Conservation (phyloP, 306 rosid genomes). For the Acacia crassicarpa region DNA sequence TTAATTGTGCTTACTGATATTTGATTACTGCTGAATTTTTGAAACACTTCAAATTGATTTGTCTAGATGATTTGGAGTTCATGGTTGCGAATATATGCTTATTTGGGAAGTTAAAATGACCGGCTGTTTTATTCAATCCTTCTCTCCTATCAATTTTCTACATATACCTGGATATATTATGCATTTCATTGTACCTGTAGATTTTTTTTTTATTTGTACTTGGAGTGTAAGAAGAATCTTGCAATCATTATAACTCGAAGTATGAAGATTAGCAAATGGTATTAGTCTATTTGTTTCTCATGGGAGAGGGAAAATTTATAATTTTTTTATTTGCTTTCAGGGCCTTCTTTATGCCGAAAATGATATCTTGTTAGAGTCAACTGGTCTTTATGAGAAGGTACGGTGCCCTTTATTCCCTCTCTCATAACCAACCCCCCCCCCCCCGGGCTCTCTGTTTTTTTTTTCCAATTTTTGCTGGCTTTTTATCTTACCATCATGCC, state of each 20-base stretch:
- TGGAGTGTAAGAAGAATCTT: background rate
- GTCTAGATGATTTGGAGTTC: background rate
- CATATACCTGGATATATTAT: background rate
- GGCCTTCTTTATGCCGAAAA: no score
- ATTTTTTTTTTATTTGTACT: background rate
- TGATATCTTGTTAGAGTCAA: no score
- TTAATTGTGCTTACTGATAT: conserved; percentile 2
- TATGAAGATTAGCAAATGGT: no score
- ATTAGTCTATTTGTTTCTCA: no score
- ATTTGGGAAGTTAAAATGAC: background rate
- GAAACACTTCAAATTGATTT: background rate
- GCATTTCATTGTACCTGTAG: background rate
- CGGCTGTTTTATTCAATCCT: background rate
- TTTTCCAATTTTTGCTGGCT: background rate
- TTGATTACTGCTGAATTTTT: background rate
- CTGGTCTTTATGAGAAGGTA: no score
- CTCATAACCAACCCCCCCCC: no score
- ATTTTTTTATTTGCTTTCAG: no score
- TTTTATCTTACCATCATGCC: background rate
- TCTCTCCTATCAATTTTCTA: background rate
- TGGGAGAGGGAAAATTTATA: no score
- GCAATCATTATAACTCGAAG: no score
- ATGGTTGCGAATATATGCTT: background rate
- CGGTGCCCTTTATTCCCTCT: no score
- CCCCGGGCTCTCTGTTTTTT: accelerated